phyloP scores from a whole-genome alignment of 2,329 filamentous ascomycete genomes.

The Colletotrichum falcatum region DNA sequence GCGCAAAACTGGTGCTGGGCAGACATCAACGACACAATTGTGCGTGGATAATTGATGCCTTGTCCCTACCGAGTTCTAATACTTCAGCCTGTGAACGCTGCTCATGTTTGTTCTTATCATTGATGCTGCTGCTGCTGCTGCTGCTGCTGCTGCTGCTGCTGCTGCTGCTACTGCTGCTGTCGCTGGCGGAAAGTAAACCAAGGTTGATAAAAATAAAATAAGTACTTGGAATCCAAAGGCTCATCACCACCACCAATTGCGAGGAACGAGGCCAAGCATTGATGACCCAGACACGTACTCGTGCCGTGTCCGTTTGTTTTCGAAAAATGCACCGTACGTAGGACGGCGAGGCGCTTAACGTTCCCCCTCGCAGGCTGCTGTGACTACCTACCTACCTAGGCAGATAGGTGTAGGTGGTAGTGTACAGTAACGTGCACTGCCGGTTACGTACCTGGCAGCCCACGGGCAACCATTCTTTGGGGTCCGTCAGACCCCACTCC shows the following conservation, averaged over 20 bases:
- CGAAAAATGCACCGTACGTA: background rate
- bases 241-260: background rate
- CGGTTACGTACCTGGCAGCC: constrained; percentile 23
- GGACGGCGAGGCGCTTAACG: background rate
- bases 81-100: too few species aligned
- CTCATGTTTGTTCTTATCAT: background rate
- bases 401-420: too few species aligned
- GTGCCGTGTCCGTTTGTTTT: background rate
- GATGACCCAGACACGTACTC: background rate
- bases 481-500: background rate
- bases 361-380: too few species aligned
- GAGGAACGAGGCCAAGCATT: background rate
- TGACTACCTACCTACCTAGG: too few species aligned
- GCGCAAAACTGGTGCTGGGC: background rate
- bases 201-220: too few species aligned
- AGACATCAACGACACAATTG: background rate
- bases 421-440: background rate
- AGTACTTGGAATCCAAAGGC: background rate
- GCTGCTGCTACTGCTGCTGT: background rate
- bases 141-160: too few species aligned
- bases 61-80: background rate
- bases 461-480: background rate
- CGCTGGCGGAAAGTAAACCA: background rate
- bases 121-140: background rate
- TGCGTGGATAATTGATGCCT: background rate